Evolutionary conservation across 108 stramenopile genomes (phyloP).

Genomic region (Nitzschia sp.): DNA sequence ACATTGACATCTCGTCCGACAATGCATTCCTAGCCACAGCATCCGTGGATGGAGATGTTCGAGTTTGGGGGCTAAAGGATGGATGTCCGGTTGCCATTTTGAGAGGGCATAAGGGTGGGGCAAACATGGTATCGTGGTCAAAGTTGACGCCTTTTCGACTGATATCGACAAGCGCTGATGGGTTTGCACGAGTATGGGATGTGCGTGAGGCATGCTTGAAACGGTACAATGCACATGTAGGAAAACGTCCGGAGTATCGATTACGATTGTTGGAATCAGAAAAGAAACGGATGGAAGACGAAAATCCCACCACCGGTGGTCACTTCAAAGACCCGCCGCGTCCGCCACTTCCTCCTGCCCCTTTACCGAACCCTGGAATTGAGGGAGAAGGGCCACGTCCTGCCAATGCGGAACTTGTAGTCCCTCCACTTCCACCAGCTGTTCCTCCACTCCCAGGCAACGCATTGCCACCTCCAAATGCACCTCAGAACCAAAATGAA

Average conservation of each 20-base stretch:
- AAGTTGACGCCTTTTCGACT: constrained; percentile 70
- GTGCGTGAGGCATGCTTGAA: constrained; percentile 75
- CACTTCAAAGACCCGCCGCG: neutral
- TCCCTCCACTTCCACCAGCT: constrained; percentile 45
- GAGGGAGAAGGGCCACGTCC: neutral
- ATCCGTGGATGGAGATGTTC: constrained; percentile 77
- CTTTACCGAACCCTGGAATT: neutral
- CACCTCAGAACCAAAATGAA: neutral
- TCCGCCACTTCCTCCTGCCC: constrained; percentile 9
- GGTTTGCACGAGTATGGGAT: constrained; percentile 79
- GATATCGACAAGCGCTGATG: constrained; percentile 76
- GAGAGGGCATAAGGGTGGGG: constrained; percentile 75
- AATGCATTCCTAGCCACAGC: constrained; percentile 90
- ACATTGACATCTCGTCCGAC: constrained; percentile 88
- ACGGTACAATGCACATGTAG: constrained; percentile 55
- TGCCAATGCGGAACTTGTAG: constrained; percentile 10
- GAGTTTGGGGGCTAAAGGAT: constrained; percentile 87
- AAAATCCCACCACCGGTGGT: neutral
- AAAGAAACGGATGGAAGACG: neutral
- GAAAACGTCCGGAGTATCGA: constrained; percentile 55
- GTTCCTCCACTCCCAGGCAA: constrained; percentile 42
- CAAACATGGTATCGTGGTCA: constrained; percentile 89
- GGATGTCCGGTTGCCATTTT: constrained; percentile 85
- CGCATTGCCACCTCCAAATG: constrained; percentile 4
- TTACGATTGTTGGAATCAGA: constrained; percentile 23